Evolutionary conservation across 192 early-diverging fungal species (phyloP).

Genomic region (Gryganskiella cystojenkinii): DNA sequence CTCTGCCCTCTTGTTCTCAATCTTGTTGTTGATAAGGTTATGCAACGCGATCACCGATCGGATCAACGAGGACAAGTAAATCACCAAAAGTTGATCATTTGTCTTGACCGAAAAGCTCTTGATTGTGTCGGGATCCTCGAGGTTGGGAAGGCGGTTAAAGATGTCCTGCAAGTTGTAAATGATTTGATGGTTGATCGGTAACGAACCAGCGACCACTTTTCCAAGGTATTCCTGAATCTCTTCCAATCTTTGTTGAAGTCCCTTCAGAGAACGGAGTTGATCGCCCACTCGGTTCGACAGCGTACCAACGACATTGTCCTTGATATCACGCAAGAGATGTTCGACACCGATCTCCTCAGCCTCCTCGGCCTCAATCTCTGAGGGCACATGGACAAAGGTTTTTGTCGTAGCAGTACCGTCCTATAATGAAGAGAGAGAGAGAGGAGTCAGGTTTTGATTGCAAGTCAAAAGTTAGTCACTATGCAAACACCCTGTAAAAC

Average conservation of each 20-base stretch:
- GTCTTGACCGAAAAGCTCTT: conserved; percentile 91
- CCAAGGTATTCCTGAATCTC: conserved; percentile 91
- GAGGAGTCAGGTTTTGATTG: no score
- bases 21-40: conserved; percentile 98
- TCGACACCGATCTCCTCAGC: conserved; percentile 99
- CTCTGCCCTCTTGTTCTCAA: conserved; percentile 73
- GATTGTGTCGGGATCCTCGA: conserved; percentile 81
- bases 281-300: conserved; percentile 93
- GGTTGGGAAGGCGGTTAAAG: conserved; percentile 96
- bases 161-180: conserved; percentile 99
- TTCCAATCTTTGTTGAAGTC: conserved; percentile 83
- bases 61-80: conserved; percentile 93
- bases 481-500: no score
- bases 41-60: conserved; percentile 97
- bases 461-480: no score
- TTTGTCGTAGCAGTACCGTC: conserved; percentile 97
- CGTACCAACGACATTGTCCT: conserved; percentile 96
- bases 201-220: conserved; percentile 85
- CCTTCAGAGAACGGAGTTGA: conserved; percentile 92
- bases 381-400: conserved; percentile 97
- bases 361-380: conserved; percentile 97
- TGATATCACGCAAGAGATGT: conserved; percentile 97
- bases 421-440: no score
- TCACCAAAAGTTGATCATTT: conserved; percentile 95
- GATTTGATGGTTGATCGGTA: conserved; percentile 97